phyloP scores from a whole-genome alignment of 2,329 filamentous ascomycete species.

The Trichoderma arundinaceum region DNA sequence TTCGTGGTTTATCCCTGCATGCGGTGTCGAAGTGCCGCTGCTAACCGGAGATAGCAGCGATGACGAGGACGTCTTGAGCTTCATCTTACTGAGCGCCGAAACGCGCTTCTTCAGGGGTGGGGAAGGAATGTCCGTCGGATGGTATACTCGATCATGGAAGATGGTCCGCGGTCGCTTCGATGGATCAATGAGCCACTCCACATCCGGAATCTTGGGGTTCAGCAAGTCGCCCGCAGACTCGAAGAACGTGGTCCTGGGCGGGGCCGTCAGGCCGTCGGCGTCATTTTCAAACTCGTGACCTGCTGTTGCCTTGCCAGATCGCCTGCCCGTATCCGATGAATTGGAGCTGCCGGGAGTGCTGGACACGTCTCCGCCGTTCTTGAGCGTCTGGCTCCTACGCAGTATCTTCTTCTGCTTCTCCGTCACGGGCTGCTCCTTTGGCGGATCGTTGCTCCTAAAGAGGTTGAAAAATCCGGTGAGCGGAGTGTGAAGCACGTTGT shows the following conservation, averaged over 20 bases:
- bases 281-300: constrained; percentile 57
- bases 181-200: constrained; percentile 84
- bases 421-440: constrained; percentile 56
- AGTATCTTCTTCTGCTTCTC: constrained; percentile 74
- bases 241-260: constrained; percentile 90
- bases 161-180: constrained; percentile 83
- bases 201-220: constrained; percentile 83
- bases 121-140: constrained; percentile 88
- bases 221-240: constrained; percentile 93
- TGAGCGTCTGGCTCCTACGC: constrained; percentile 72
- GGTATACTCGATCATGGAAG: constrained; percentile 95
- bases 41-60: constrained; percentile 36
- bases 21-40: constrained; percentile 46
- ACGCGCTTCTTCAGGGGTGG: constrained; percentile 68
- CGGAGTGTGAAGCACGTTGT: constrained; percentile 52
- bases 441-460: constrained; percentile 65
- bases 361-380: constrained; percentile 38
- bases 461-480: constrained; percentile 73
- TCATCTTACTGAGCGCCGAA: constrained; percentile 46
- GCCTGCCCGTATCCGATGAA: constrained; percentile 30
- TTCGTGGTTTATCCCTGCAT: constrained; percentile 47
- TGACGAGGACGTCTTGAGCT: constrained; percentile 35
- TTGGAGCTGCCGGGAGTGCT: constrained; percentile 33
- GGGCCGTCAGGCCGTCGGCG: constrained; percentile 63
- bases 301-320: constrained; percentile 51